Evolutionary conservation across 2,329 filamentous ascomycete genomes (phyloP).

Genomic region (Hymenoscyphus occultus): DNA sequence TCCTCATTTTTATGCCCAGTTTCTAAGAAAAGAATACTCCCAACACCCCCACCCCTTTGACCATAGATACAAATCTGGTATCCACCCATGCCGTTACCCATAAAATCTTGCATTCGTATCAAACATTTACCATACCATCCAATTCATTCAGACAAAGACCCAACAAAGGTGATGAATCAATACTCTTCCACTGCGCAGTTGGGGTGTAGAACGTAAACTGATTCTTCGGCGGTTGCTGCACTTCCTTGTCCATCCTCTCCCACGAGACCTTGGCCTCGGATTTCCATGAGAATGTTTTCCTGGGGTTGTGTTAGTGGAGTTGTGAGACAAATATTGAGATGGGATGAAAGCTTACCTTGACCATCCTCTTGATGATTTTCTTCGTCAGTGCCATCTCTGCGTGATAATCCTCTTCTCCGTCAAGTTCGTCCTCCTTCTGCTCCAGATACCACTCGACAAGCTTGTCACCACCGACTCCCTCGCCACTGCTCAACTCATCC

Average conservation of each 20-base stretch:
- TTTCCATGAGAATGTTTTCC: constrained; percentile 85
- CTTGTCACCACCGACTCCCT: constrained; percentile 81
- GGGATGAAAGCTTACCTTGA: constrained; percentile 62
- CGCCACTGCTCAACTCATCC: constrained; percentile 70
- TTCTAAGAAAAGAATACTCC: neutral
- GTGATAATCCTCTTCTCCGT: constrained; percentile 77
- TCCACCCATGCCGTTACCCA: constrained; percentile 8
- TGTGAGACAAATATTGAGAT: neutral
- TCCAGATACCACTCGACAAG: constrained; percentile 89
- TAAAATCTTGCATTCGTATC: constrained; percentile 7
- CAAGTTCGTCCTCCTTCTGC: constrained; percentile 79
- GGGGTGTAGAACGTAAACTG: constrained; percentile 88
- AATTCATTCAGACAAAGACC: constrained; percentile 7
- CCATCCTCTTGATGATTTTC: constrained; percentile 93
- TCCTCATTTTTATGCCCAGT: neutral
- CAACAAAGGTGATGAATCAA: constrained; percentile 11
- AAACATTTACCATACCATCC: constrained; percentile 12
- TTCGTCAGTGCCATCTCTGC: constrained; percentile 67
- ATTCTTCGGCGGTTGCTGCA: constrained; percentile 45
- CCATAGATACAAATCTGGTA: constrained; percentile 17
- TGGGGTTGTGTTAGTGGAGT: constrained; percentile 58
- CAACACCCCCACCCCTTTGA: constrained; percentile 9
- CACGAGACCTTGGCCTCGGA: constrained; percentile 59
- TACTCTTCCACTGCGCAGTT: constrained; percentile 77
- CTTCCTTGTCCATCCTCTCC: constrained; percentile 46